A percentile compares a stretch with the other conserved stretches of the same genome.
Conservation (phyloP, 768 basidiomycete genomes). For the Collybia sp. region DNA sequence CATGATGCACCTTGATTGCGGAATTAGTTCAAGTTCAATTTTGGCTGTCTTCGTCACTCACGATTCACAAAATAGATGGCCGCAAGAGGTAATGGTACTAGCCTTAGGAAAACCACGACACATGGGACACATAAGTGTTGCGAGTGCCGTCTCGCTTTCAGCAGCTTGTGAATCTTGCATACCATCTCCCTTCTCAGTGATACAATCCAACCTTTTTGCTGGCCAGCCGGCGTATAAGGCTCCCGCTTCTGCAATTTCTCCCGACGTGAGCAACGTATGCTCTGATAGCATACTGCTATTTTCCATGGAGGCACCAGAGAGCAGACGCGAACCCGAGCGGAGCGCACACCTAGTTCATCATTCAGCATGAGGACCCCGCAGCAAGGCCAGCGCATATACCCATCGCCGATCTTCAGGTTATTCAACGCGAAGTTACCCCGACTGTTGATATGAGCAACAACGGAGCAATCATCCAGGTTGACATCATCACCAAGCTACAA, state of each 20-base stretch:
- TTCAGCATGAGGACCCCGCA: not conserved
- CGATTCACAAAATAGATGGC: conserved; percentile 19
- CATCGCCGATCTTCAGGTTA: conserved; percentile 33
- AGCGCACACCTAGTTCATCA: conserved; percentile 28
- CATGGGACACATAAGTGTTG: conserved; percentile 22
- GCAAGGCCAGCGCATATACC: conserved; percentile 13
- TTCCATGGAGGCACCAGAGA: conserved; percentile 49
- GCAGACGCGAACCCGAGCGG: conserved; percentile 39
- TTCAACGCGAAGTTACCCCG: conserved; percentile 41
- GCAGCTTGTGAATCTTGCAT: not conserved
- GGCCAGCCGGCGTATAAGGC: conserved; percentile 40
- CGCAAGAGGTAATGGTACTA: conserved; percentile 23
- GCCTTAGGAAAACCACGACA: conserved; percentile 26
- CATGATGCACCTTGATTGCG: not conserved
- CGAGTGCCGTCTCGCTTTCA: conserved; percentile 5
- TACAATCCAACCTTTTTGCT: conserved; percentile 21
- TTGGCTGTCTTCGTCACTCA: conserved; percentile 1
- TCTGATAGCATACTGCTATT: conserved; percentile 43
- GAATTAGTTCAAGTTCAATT: not conserved
- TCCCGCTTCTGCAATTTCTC: conserved; percentile 38
- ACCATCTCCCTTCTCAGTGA: not conserved
- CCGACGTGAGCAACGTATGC: conserved; percentile 42
- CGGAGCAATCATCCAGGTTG: conserved; percentile 39
- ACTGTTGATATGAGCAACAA: conserved; percentile 44
- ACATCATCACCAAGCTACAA: conserved; percentile 36